Base-by-base conservation (phyloP, 768 basidiomycete genomes). In the Amanita jacksonii region DNA sequence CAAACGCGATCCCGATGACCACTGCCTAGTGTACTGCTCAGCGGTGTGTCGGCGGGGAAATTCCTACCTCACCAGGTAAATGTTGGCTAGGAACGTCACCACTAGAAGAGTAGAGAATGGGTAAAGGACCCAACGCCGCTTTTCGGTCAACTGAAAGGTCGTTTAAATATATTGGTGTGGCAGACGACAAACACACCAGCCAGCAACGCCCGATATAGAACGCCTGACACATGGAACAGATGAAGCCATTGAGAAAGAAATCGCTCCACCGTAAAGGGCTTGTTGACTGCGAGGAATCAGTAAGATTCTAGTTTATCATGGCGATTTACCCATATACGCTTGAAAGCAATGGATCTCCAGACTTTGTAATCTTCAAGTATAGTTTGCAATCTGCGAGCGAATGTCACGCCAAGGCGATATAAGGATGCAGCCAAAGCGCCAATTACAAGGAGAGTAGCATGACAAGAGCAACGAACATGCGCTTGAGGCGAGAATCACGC, bases 141-240 rank as follows among this genome's bases (percentile, higher is more conserved):
- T 57, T 24, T 62, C 60, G 20, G 67, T 69, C 55, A 73, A 61
- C 75, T 75, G 47, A 7, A 12, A 3, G 35, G 20, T 35, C 3
- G 35, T 45, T 15, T 10, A 19, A 31, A 19, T 18, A 15, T 20
- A 37, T 7, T 4, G 23, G 15, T 37, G 5, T 3, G 23, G 18
- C 32, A 8, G 19, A 25, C n/a, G 20, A 34, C 5, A 34, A 9
- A 24, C 60, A 12, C 37, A 70, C 76, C 64, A 70, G 72, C 70
- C 73, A 77, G 45, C 74, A 75, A 42, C 69, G 58, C 28, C 65
- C 58, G 20, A 76, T 67, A 34, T 72, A 71, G 48, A 70, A 76
- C 3, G 61, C 55, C 52, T 76, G 67, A 51, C 73, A 75, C 27
- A 71, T 39, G 43, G 64, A 57, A 49, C 65, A 68, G 28, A 76